Evolutionary conservation across 2,329 filamentous ascomycete genomes (phyloP).

Genomic region (Cercospora brassicicola): DNA sequence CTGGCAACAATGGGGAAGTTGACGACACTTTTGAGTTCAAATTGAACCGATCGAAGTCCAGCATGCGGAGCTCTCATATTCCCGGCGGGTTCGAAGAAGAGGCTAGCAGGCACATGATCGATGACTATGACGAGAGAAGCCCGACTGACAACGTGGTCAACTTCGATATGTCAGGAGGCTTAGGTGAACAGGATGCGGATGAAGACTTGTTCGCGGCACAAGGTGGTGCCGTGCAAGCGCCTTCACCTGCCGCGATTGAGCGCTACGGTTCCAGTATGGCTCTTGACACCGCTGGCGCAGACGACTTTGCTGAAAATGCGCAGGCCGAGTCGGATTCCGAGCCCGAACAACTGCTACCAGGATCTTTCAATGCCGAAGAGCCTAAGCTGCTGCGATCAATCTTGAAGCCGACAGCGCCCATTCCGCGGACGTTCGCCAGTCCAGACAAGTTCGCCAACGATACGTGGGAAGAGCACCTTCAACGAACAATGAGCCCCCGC

Average conservation of each 20-base stretch:
- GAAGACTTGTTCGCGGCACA: conserved; percentile 29
- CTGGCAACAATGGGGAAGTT: conserved; percentile 22
- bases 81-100: conserved; percentile 77
- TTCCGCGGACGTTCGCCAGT: conserved; percentile 45
- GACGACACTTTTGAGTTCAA: conserved; percentile 60
- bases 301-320: conserved; percentile 60
- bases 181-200: conserved; percentile 25
- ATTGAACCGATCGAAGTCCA: conserved; percentile 47
- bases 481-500: conserved; percentile 88
- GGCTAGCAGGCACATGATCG: conserved; percentile 30
- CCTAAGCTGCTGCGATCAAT: conserved; percentile 59
- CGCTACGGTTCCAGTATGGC: conserved; percentile 36
- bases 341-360: conserved; percentile 72
- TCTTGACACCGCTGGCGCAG: conserved; percentile 44
- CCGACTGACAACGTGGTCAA: conserved; percentile 45
- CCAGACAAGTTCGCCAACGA: conserved; percentile 62
- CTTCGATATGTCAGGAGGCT: conserved; percentile 37
- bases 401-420: conserved; percentile 46
- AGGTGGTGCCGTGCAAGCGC: conserved; percentile 36
- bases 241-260: conserved; percentile 32
- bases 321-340: conserved; percentile 50
- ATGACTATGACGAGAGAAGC: conserved; percentile 55
- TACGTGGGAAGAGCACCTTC: conserved; percentile 91
- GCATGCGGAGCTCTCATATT: conserved; percentile 43
- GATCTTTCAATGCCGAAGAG: conserved; percentile 72